Conservation (phyloP, 1,284 basidiomycete genomes). For the Irpex sp. region DNA sequence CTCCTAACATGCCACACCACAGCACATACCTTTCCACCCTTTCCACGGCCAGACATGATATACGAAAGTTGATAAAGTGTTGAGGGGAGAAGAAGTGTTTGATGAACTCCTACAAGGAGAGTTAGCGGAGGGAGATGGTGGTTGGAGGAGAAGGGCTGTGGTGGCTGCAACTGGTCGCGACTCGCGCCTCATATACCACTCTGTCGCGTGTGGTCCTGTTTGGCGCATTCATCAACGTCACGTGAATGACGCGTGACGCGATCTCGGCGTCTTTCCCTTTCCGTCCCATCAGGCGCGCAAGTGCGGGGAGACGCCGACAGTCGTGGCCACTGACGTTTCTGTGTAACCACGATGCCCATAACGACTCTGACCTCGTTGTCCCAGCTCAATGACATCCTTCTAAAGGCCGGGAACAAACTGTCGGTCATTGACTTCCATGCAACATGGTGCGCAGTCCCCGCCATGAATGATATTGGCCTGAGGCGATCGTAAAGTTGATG, state of each 20-base stretch:
- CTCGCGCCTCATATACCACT: constrained; percentile 13
- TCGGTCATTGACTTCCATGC: constrained; percentile 84
- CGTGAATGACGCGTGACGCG: constrained; percentile 10
- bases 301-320: not conserved
- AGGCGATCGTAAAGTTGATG: constrained; percentile 1
- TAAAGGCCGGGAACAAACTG: constrained; percentile 58
- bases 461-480: too few relatives aligned
- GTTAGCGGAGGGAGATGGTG: constrained; percentile 8
- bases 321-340: not conserved
- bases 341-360: constrained; percentile 42
- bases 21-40: constrained; percentile 42
- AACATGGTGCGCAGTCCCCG: constrained; percentile 48
- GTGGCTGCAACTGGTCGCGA: constrained; percentile 1
- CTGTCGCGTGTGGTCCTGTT: constrained; percentile 19
- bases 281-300: not conserved
- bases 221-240: constrained; percentile 14
- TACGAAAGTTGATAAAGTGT: constrained; percentile 1
- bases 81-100: constrained; percentile 2
- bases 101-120: not conserved
- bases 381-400: constrained; percentile 58
- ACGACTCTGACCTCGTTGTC: constrained; percentile 58
- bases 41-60: constrained; percentile 62
- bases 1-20: constrained; percentile 64
- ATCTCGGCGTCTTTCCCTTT: not conserved
- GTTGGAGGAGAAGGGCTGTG: constrained; percentile 7